Evolutionary conservation across 192 early-diverging fungal genomes (phyloP).

Genomic region (Cetraspora pellucida): DNA sequence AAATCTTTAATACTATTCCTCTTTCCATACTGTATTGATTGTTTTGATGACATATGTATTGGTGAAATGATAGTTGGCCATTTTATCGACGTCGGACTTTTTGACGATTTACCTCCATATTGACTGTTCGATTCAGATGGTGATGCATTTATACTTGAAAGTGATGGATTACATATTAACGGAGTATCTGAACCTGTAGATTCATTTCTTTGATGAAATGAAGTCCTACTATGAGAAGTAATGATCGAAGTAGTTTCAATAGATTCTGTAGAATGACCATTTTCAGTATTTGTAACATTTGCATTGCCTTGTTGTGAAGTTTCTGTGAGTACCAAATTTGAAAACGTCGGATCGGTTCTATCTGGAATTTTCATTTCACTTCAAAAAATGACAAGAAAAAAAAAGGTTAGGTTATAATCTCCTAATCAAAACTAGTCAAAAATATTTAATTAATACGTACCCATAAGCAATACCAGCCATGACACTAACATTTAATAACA

Average conservation of each 20-base stretch:
- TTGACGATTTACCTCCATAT: no score
- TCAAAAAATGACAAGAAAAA: not conserved
- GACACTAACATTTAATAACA: not conserved
- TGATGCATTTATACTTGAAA: no score
- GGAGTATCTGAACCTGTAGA: not conserved
- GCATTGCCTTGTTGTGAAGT: not conserved
- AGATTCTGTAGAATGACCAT: not conserved
- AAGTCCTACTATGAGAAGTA: not conserved
- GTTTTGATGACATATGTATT: no score
- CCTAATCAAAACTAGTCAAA: not conserved
- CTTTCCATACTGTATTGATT: no score
- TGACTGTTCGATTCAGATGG: no score
- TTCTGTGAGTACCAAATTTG: not conserved
- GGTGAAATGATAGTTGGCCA: no score
- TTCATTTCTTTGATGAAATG: not conserved
- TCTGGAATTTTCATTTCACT: conserved; percentile 13
- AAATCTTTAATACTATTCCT: no score
- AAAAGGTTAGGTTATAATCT: not conserved
- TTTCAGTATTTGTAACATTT: no score
- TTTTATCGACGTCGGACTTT: no score
- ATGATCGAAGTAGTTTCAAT: no score
- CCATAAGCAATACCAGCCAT: conserved; percentile 14
- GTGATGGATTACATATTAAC: not conserved
- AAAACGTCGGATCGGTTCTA: not conserved
- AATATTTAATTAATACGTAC: not conserved